Evolutionary conservation across 768 basidiomycete species (phyloP).

Genomic region (Holtermanniella nyarrowii): DNA sequence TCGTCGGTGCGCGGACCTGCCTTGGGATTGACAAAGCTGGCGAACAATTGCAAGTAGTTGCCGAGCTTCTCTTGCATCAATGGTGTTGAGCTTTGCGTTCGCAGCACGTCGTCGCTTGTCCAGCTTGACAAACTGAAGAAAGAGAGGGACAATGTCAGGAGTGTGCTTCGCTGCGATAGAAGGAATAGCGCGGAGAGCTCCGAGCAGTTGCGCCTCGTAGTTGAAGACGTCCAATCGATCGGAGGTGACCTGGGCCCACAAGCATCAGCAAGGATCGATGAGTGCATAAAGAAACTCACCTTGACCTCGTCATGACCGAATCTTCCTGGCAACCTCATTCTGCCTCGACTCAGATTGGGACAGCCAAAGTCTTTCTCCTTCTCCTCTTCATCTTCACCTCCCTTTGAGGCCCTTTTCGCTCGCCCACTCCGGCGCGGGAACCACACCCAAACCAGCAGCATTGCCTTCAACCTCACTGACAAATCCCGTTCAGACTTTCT

Average conservation of each 20-base stretch:
- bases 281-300: too few species aligned
- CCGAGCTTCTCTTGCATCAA: slow-evolving; percentile 44
- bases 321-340: slow-evolving; percentile 8
- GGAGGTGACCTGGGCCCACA: slow-evolving; percentile 42
- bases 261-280: too few species aligned
- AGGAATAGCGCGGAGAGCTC: slow-evolving; percentile 57
- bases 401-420: slow-evolving; percentile 1
- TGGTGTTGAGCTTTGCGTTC: slow-evolving; percentile 42
- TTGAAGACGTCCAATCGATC: slow-evolving; percentile 59
- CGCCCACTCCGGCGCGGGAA: slow-evolving; percentile 21
- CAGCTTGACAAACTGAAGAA: slow-evolving; percentile 48
- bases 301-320: slow-evolving; percentile 46
- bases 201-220: slow-evolving; percentile 73
- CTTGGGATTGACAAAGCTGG: slow-evolving; percentile 89
- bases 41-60: slow-evolving; percentile 72
- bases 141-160: slow-evolving; percentile 71
- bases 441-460: slow-evolving; percentile 5
- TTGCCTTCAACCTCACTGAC: slow-evolving; percentile 29
- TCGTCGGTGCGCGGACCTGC: slow-evolving; percentile 61
- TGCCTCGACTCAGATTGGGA: slow-evolving; percentile 27
- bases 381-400: slow-evolving; percentile 19
- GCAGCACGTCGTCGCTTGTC: slow-evolving; percentile 39
- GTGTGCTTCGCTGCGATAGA: slow-evolving; percentile 75
- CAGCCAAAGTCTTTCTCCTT: slow-evolving; percentile 38
- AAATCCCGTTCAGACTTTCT: slow-evolving; percentile 56